Evolutionary conservation across 805 yeast species (phyloP), one percentile per base, ranked within the genome.

Genomic region (Priceomyces melissophilus): DNA sequence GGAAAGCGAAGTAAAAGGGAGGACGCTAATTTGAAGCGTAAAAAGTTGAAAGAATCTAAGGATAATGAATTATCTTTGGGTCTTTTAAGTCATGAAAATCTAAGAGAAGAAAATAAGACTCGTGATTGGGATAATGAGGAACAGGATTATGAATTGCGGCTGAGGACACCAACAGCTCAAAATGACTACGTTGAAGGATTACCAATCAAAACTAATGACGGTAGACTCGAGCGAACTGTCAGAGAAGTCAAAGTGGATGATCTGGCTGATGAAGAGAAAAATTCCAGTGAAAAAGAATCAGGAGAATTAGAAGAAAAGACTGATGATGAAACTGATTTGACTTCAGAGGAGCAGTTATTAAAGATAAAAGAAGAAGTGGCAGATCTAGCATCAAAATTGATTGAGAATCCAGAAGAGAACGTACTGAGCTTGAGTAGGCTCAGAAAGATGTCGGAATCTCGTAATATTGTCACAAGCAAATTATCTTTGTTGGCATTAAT

Each of bases 401-500:
- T 80, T 53, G 95, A 89, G 57, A 87, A 87, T 43, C 96, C 98
- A 5, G 98, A 93, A 60, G 96, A 87, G 54, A 78, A 90, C 53
- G 71, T 84, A 6, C 57, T 76, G 10, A 69, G 79, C 23, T 67
- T 90, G 10, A 73, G 84, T 2, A 78, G 90, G 56, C 69, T 86
- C 37, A 67, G 86, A 39, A 79, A 75, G 50, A 84, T 85, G 88
- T 72, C 87, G 0, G 74, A 69, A 42, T 82, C 93, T 2, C 76
- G 74, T 49, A 81, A 84, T 49, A 69, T 77, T 41, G 83, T 75
- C 53, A 81, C 86, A 2, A 67, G 81, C 29, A 84, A 85, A 60
- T 69, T 89, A 40, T 76, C 96, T 0, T 66, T 89, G 45, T 66
- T 88, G 46, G 83, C 98, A 0, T 72, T 90, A 45, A 83, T 88